Percentiles rank a stretch among this genome's conserved stretches.
Conservation (phyloP, 116 monocot species). For the Iris pallida region DNA sequence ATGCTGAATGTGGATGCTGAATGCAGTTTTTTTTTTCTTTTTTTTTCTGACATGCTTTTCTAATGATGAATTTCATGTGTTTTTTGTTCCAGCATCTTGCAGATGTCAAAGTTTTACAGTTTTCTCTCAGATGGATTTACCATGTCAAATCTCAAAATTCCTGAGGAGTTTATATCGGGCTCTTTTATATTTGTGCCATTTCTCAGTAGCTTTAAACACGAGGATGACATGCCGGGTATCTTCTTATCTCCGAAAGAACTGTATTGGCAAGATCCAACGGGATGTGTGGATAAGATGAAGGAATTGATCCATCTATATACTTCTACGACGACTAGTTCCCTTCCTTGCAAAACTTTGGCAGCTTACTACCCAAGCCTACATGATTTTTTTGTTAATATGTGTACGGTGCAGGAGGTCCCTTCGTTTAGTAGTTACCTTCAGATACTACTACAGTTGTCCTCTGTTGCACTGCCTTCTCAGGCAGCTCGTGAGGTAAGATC, state of each 20-base stretch:
- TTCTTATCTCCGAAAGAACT: conserved; percentile 56
- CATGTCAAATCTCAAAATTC: conserved; percentile 24
- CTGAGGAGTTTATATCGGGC: conserved; percentile 36
- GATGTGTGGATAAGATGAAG: conserved; percentile 59
- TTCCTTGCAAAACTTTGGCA: conserved; percentile 37
- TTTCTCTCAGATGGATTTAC: conserved; percentile 48
- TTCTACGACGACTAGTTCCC: conserved; percentile 2
- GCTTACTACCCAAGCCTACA: conserved; percentile 60
- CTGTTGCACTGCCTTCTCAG: conserved; percentile 51
- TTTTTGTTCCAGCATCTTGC: conserved; percentile 46
- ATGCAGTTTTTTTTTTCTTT: too few species aligned
- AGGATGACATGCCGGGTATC: conserved; percentile 38
- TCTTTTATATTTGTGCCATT: conserved; percentile 73
- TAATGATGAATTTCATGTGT: background rate
- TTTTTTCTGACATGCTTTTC: background rate
- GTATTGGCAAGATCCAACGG: conserved; percentile 90
- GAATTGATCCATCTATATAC: conserved; percentile 20
- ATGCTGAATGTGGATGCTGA: too few species aligned
- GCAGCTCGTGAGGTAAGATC: conserved; percentile 57
- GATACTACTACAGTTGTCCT: conserved; percentile 60
- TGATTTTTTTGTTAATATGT: conserved; percentile 77
- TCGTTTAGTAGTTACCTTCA: conserved; percentile 51
- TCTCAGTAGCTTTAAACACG: conserved; percentile 16
- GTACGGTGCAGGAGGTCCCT: conserved; percentile 58
- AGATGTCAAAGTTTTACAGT: conserved; percentile 77